Conservation (phyloP, 768 basidiomycete genomes). For the Myochromella boudieri region DNA sequence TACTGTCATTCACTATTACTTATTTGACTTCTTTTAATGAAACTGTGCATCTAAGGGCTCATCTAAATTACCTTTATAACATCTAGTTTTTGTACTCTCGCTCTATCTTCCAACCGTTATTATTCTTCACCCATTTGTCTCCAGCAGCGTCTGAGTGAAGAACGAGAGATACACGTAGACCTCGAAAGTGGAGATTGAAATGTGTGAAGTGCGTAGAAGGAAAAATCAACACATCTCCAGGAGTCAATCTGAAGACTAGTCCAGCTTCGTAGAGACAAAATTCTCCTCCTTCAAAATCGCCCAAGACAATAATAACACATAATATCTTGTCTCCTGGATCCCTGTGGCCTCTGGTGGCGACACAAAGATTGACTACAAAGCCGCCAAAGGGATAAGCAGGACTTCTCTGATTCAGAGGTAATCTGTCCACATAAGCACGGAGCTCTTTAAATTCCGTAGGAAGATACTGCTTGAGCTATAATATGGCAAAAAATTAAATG, state of each 20-base stretch:
- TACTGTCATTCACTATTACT: no score
- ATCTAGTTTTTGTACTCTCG: no score
- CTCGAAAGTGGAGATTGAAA: slow-evolving; percentile 22
- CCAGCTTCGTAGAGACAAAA: slow-evolving; percentile 20
- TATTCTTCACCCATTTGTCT: slow-evolving; percentile 6
- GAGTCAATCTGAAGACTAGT: slow-evolving; percentile 10
- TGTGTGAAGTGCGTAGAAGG: slow-evolving; percentile 17
- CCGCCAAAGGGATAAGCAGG: slow-evolving; percentile 25
- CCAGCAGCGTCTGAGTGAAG: slow-evolving; percentile 20
- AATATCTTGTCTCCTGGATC: slow-evolving; percentile 21
- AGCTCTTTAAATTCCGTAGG: slow-evolving; percentile 21
- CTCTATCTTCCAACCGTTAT: slow-evolving; percentile 7
- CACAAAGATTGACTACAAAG: slow-evolving; percentile 24
- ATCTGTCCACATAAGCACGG: slow-evolving; percentile 15
- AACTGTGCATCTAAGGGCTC: no score
- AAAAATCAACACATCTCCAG: slow-evolving; percentile 18
- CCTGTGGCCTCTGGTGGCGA: slow-evolving; percentile 18
- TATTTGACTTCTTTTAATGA: no score
- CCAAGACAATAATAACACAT: slow-evolving; percentile 21
- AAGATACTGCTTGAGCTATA: slow-evolving; percentile 20
- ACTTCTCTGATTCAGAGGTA: slow-evolving; percentile 17
- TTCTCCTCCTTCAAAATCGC: slow-evolving; percentile 18
- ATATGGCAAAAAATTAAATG: neutral
- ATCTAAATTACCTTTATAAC: no score
- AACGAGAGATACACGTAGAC: slow-evolving; percentile 21